phyloP scores from a whole-genome alignment of 352 stramenopile species.

The Pythium utonaiense region DNA sequence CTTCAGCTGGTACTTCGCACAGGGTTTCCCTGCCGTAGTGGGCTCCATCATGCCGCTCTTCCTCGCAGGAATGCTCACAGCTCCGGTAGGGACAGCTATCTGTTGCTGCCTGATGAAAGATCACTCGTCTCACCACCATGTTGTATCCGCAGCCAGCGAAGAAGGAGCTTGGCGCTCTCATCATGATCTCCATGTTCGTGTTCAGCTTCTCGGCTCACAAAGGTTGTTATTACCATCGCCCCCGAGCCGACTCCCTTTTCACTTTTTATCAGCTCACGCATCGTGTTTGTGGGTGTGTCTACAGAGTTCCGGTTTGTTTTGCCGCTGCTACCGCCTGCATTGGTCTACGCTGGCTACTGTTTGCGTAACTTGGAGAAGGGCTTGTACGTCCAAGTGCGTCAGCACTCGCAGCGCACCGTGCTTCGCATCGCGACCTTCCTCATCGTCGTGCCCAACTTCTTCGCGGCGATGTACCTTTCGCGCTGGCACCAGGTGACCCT shows the following conservation, averaged over 20 bases:
- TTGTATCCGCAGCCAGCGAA: constrained; percentile 35
- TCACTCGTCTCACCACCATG: constrained; percentile 2
- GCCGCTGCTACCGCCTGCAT: constrained; percentile 60
- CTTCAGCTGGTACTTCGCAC: constrained; percentile 83
- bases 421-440: constrained; percentile 42
- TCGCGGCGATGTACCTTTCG: constrained; percentile 66
- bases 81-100: constrained; percentile 53
- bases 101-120: too few relatives aligned
- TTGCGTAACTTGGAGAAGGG: constrained; percentile 66
- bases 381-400: constrained; percentile 49
- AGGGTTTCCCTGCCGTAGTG: constrained; percentile 72
- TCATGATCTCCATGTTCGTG: constrained; percentile 70
- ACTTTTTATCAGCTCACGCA: too few relatives aligned
- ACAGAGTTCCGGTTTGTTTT: constrained; percentile 89
- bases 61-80: constrained; percentile 53
- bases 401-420: constrained; percentile 55
- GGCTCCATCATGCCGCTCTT: constrained; percentile 47
- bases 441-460: constrained; percentile 61
- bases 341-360: constrained; percentile 77
- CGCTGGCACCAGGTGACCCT: constrained; percentile 45
- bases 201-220: constrained; percentile 83
- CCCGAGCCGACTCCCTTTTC: background rate
- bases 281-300: background rate
- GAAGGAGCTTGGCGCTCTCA: constrained; percentile 59
- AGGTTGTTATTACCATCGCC: constrained; percentile 30